Percentiles rank a stretch among this genome's conserved stretches.
phyloP scores from a whole-genome alignment of 768 basidiomycete genomes.

The Lanmaoa rubissima region DNA sequence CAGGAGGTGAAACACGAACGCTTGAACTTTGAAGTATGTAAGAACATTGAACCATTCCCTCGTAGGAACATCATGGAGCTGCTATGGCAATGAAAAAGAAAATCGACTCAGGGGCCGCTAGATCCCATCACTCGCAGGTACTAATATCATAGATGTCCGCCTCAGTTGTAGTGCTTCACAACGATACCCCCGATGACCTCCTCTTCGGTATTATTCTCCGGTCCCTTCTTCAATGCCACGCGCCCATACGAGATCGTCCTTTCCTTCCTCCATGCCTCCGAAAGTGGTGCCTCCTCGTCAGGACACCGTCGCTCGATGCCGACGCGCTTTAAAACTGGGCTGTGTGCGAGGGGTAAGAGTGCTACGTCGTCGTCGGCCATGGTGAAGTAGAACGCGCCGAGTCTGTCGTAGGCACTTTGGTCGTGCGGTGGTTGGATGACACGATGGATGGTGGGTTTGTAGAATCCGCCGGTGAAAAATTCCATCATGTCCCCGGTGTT shows the following conservation, averaged over 20 bases:
- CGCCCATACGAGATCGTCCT: conserved; percentile 52
- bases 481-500: conserved; percentile 60
- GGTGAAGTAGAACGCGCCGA: conserved; percentile 57
- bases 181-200: conserved; percentile 52
- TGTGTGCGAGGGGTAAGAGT: conserved; percentile 44
- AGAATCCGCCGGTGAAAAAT: conserved; percentile 57
- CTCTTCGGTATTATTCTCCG: conserved; percentile 47
- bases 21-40: neutral
- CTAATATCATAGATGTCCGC: neutral
- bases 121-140: neutral
- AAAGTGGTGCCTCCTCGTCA: conserved; percentile 43
- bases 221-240: conserved; percentile 38
- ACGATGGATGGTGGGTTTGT: conserved; percentile 58
- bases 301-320: conserved; percentile 39
- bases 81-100: neutral
- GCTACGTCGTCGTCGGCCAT: conserved; percentile 50
- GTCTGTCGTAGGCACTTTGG: conserved; percentile 46
- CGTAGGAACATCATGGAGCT: neutral
- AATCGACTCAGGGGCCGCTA: neutral
- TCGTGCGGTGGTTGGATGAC: conserved; percentile 56
- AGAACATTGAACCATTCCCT: neutral
- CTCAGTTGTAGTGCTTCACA: conserved; percentile 56
- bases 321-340: conserved; percentile 45
- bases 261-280: conserved; percentile 50
- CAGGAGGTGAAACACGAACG: neutral